Evolutionary conservation across 1,284 basidiomycete genomes (phyloP), one percentile per base, ranked within the genome.

Genomic region (Sphagnurus paluster): DNA sequence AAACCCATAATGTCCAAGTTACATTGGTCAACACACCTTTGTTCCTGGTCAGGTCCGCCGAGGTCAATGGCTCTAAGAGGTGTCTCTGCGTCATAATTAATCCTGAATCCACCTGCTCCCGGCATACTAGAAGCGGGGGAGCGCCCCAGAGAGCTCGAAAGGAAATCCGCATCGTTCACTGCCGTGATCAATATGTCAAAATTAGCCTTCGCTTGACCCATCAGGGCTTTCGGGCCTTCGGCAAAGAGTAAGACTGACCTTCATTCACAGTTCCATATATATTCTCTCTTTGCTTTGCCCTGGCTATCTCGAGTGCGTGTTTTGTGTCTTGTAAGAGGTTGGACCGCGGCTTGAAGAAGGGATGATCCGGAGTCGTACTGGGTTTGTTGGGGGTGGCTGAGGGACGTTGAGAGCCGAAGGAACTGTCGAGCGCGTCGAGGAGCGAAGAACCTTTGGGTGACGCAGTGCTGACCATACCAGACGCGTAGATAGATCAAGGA

Each of bases 1-100:
- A 7, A 25, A 17, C 11, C 16, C 14, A 19, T 19, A 28, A 14
- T 9, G 28, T 17, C 2, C 10, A 24, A 11, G 13, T 39, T 20
- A n/a, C 25, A 23, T 36, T 23, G 25, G 11, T 26, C 16, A 2
- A 4, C 50, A 11, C 37, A 74, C 75, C 60, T 69, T 58, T 71
- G 61, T 43, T 65, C 60, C 52, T 77, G 76, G 52, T 77, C 74
- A 0, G 67, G 59, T 1, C 76, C 76, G 24, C 74, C 75, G 23
- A 71, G 42, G 51, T 79, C 76, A 24, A 77, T 69, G 2, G 61
- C 49, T 16, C 66, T 65, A 3, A 75, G 8, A 4, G 73, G 73
- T 0, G 72, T 70, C 13, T 74, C 66, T n/a, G 56, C 19, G 56
- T 79, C 74, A 48, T 76, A 77, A 45, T 72, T 69, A 5, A 79